These are phyloP conservation scores for Brasenia schreberi DNA, from an alignment of 164 flowering plant genomes.

Conservation along the genomic window DNA sequence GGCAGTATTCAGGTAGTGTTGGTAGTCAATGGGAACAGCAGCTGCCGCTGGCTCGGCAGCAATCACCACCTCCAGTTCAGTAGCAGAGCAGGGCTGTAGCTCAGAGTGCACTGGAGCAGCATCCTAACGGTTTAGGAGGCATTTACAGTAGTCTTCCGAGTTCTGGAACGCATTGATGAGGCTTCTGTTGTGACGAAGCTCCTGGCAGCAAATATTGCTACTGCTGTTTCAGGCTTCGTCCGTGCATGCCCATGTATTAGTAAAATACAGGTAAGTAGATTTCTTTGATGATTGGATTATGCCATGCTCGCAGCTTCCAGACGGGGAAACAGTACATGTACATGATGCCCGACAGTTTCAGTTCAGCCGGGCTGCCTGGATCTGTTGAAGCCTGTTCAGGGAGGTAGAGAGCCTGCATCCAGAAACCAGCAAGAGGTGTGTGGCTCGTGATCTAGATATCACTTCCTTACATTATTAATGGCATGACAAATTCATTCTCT, in stretches of 20 bases:
- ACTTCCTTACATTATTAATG: background rate
- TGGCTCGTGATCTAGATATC: background rate
- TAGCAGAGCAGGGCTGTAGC: slow-evolving; percentile 22
- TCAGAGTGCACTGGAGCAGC: slow-evolving; percentile 7
- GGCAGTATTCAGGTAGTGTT: slow-evolving; percentile 38
- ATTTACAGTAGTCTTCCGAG: slow-evolving; percentile 26
- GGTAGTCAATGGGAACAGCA: slow-evolving; percentile 25
- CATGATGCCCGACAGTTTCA: background rate
- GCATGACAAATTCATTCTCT: background rate
- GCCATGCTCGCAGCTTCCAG: background rate
- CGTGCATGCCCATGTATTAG: slow-evolving; percentile 26
- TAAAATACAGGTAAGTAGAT: slow-evolving; percentile 47
- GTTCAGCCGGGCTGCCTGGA: background rate
- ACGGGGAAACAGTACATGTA: background rate
- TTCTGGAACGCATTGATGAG: slow-evolving; percentile 35
- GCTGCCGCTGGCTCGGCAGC: slow-evolving; percentile 9
- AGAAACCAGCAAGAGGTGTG: background rate
- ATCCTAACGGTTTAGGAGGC: slow-evolving; percentile 7
- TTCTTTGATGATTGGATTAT: background rate
- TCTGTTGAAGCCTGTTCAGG: background rate
- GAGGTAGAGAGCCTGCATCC: background rate
- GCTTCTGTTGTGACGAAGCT: slow-evolving; percentile 11
- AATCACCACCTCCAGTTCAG: slow-evolving; percentile 12
- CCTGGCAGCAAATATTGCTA: slow-evolving; percentile 7
- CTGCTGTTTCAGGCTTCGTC: slow-evolving; percentile 13